These are phyloP conservation scores for Anthostomella pinea DNA, from an alignment of 2,329 filamentous ascomycete species.

Conservation along the genomic window DNA sequence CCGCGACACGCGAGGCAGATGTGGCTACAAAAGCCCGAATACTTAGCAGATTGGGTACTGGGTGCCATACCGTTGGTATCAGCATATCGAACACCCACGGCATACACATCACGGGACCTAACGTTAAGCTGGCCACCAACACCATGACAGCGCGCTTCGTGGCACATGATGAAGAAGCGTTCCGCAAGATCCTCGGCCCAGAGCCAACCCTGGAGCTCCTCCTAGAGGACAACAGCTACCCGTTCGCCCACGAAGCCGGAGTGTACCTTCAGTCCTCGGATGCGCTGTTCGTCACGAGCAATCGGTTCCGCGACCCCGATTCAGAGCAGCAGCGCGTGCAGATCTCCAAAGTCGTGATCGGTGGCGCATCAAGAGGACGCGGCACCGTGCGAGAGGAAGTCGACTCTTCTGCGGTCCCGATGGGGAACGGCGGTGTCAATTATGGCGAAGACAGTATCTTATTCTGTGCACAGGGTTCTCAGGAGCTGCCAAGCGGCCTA, in stretches of 20 bases:
- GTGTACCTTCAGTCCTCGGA: slow-evolving; percentile 32
- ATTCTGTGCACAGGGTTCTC: slow-evolving; percentile 40
- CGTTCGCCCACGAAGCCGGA: slow-evolving; percentile 49
- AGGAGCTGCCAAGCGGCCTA: slow-evolving; percentile 26
- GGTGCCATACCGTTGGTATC: too few relatives aligned
- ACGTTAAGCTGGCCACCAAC: too few relatives aligned
- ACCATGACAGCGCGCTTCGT: not conserved
- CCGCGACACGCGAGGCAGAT: too few relatives aligned
- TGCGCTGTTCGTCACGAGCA: slow-evolving; percentile 35
- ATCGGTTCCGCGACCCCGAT: slow-evolving; percentile 23
- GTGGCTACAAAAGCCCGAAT: too few relatives aligned
- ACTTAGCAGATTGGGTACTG: too few relatives aligned
- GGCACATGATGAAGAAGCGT: not conserved
- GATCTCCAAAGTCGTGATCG: slow-evolving; percentile 28
- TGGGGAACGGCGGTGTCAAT: slow-evolving; percentile 50
- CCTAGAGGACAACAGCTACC: slow-evolving; percentile 36
- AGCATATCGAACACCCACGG: too few relatives aligned
- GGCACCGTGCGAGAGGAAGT: slow-evolving; percentile 33
- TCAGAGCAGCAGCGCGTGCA: slow-evolving; percentile 26
- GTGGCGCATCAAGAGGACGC: slow-evolving; percentile 6
- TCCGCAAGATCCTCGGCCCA: slow-evolving; percentile 31
- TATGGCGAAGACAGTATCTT: slow-evolving; percentile 37
- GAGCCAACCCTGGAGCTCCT: slow-evolving; percentile 36
- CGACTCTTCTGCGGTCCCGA: slow-evolving; percentile 31
- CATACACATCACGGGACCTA: too few relatives aligned